phyloP scores from a whole-genome alignment of 2,329 filamentous ascomycete species.

The Curvularia lunata region DNA sequence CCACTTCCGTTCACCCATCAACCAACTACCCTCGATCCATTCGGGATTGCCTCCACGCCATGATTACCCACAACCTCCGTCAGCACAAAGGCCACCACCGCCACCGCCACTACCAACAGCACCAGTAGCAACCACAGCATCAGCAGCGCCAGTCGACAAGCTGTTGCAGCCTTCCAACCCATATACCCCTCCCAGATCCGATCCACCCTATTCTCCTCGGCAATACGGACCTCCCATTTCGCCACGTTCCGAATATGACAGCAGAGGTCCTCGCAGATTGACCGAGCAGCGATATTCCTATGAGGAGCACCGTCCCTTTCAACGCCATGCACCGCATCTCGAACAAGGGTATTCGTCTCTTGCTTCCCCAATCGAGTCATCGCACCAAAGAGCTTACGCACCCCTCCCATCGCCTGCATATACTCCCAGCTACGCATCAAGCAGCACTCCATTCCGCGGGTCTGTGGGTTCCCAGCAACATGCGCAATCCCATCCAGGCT shows the following conservation, averaged over 20 bases:
- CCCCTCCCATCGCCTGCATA: constrained; percentile 49
- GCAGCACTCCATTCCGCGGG: constrained; percentile 47
- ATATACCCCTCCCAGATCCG: constrained; percentile 50
- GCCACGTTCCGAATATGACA: constrained; percentile 46
- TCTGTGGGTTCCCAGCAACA: constrained; percentile 48
- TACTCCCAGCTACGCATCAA: constrained; percentile 49
- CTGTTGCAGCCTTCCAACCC: constrained; percentile 44
- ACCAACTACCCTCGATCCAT: constrained; percentile 48
- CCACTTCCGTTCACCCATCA: constrained; percentile 49
- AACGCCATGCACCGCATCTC: constrained; percentile 35
- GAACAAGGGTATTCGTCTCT: constrained; percentile 46
- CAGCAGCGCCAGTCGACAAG: constrained; percentile 47
- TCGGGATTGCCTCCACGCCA: constrained; percentile 40
- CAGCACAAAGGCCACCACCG: constrained; percentile 28
- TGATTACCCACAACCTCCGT: constrained; percentile 33
- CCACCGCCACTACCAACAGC: neutral
- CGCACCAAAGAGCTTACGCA: constrained; percentile 44
- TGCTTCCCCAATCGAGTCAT: constrained; percentile 45
- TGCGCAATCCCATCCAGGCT: constrained; percentile 47
- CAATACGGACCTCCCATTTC: constrained; percentile 48
- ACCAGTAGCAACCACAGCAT: neutral
- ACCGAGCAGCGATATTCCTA: constrained; percentile 43
- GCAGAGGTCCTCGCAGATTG: constrained; percentile 35
- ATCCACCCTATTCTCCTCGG: constrained; percentile 50
- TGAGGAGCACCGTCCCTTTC: constrained; percentile 41